phyloP scores from a whole-genome alignment of 164 flowering plant species.

The Brasenia schreberi region DNA sequence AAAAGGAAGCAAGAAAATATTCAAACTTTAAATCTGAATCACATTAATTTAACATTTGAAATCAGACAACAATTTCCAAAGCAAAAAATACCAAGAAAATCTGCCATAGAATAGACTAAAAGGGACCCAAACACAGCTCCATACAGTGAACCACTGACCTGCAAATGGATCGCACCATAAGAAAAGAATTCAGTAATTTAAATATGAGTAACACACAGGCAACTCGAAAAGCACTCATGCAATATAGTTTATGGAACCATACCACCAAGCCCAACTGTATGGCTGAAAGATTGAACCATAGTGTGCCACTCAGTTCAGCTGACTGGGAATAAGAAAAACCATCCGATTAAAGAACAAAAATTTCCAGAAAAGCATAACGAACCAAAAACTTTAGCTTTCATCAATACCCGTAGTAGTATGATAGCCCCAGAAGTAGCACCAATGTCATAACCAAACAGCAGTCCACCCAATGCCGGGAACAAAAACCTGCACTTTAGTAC shows the following conservation, averaged over 20 bases:
- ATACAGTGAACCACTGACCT: constrained; percentile 96
- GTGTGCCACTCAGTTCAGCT: constrained; percentile 81
- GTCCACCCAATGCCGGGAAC: constrained; percentile 92
- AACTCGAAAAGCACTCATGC: neutral
- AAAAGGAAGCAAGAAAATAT: neutral
- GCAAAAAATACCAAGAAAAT: constrained; percentile 63
- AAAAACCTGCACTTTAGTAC: constrained; percentile 38
- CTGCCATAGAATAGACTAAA: constrained; percentile 72
- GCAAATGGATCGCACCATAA: constrained; percentile 5
- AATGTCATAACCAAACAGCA: constrained; percentile 93
- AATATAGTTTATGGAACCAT: constrained; percentile 10
- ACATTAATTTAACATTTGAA: neutral
- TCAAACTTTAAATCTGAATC: neutral
- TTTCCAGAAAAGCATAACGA: no score
- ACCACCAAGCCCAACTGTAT: constrained; percentile 97
- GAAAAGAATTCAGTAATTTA: neutral
- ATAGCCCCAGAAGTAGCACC: constrained; percentile 99
- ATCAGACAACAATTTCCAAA: neutral
- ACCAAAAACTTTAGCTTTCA: no score
- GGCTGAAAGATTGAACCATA: constrained; percentile 80
- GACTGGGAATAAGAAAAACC: constrained; percentile 31
- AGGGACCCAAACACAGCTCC: constrained; percentile 92
- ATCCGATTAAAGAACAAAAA: neutral
- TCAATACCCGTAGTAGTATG: constrained; percentile 72
- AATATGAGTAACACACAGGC: neutral